phyloP scores from a whole-genome alignment of 192 early-diverging fungal genomes.

The Thamnidium elegans region DNA sequence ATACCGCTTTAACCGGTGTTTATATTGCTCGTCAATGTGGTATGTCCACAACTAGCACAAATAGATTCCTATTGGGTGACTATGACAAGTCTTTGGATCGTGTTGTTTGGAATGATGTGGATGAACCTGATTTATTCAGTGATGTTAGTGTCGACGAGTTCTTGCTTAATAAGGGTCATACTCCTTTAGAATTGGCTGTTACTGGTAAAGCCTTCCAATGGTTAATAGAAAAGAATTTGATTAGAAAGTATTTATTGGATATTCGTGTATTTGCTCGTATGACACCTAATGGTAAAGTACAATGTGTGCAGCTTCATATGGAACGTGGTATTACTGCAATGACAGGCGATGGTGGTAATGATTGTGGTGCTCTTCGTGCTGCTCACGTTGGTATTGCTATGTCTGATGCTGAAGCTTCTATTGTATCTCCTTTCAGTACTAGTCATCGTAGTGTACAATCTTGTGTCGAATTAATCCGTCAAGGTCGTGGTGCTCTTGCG shows the following conservation, averaged over 20 bases:
- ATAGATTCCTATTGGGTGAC: conserved; percentile 51
- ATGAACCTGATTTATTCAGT: conserved; percentile 37
- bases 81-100: conserved; percentile 32
- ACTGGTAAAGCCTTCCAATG: conserved; percentile 66
- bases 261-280: conserved; percentile 79
- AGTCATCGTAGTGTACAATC: conserved; percentile 56
- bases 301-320: conserved; percentile 73
- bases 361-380: conserved; percentile 76
- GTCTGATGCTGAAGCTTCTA: conserved; percentile 75
- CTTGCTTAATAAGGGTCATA: conserved; percentile 27
- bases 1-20: conserved; percentile 71
- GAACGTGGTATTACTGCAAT: conserved; percentile 72
- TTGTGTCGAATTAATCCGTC: conserved; percentile 68
- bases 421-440: conserved; percentile 79
- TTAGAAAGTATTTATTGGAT: conserved; percentile 57
- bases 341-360: conserved; percentile 88
- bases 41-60: conserved; percentile 34
- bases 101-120: conserved; percentile 60
- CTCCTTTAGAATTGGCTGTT: conserved; percentile 65
- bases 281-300: conserved; percentile 73
- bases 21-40: conserved; percentile 66
- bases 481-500: conserved; percentile 70
- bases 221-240: conserved; percentile 42
- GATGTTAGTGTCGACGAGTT: conserved; percentile 35
- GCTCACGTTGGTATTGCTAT: conserved; percentile 80